These are phyloP conservation scores for Penicillium ucsense DNA, from an alignment of 495 filamentous ascomycete genomes.

Conservation along the genomic window DNA sequence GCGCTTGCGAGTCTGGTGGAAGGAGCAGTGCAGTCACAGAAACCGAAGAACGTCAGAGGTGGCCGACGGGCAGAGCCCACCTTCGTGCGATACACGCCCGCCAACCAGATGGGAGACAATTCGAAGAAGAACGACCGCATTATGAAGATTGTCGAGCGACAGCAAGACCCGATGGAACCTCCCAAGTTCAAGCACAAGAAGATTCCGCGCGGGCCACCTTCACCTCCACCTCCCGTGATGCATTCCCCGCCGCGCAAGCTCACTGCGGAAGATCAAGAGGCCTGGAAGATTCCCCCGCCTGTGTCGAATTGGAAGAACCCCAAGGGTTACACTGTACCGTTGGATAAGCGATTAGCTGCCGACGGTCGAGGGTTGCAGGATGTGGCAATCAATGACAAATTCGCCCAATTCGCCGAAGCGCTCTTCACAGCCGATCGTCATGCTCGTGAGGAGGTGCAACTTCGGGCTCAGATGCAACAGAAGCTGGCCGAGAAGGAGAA, in stretches of 20 bases:
- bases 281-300: constrained; percentile 89
- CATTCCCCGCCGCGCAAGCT: constrained; percentile 92
- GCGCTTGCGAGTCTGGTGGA: constrained; percentile 74
- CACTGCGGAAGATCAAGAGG: constrained; percentile 94
- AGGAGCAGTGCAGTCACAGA: constrained; percentile 82
- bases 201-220: constrained; percentile 89
- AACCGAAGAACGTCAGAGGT: constrained; percentile 86
- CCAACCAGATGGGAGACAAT: constrained; percentile 93
- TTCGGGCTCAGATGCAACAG: constrained; percentile 91
- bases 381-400: constrained; percentile 97
- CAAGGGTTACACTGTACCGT: constrained; percentile 92
- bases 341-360: constrained; percentile 95
- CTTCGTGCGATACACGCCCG: constrained; percentile 91
- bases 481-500: constrained; percentile 95
- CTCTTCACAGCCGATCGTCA: constrained; percentile 90
- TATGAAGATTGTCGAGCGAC: constrained; percentile 94
- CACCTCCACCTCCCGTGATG: constrained; percentile 87
- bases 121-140: constrained; percentile 85
- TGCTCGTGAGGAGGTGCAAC: constrained; percentile 88
- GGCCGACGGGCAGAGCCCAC: constrained; percentile 73
- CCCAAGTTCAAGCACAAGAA: constrained; percentile 99
- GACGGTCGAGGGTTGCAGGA: constrained; percentile 90
- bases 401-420: constrained; percentile 91
- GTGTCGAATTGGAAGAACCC: constrained; percentile 99
- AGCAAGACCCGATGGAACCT: constrained; percentile 95